phyloP scores from a whole-genome alignment of 805 yeast species.

The Kockiozyma suomiensis region DNA sequence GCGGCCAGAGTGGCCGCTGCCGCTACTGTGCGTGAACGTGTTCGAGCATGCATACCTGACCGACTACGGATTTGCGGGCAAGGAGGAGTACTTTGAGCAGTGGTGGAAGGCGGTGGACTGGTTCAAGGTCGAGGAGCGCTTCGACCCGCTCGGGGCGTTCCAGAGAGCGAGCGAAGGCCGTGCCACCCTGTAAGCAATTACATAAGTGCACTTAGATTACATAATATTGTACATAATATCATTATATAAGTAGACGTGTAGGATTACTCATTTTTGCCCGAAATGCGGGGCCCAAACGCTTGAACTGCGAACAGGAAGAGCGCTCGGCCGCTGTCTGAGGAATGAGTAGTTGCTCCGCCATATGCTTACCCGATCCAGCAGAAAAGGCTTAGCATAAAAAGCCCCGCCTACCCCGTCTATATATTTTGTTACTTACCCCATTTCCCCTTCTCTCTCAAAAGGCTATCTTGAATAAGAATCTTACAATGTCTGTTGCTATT shows the following conservation, averaged over 20 bases:
- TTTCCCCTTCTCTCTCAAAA: background rate
- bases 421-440: too few relatives aligned
- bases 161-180: background rate
- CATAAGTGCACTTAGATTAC: background rate
- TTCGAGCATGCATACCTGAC: constrained; percentile 89
- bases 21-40: constrained; percentile 73
- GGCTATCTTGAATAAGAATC: background rate
- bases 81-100: constrained; percentile 67
- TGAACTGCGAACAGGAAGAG: too few relatives aligned
- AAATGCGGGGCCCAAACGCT: too few relatives aligned
- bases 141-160: constrained; percentile 3
- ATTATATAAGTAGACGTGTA: too few relatives aligned
- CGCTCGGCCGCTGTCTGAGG: too few relatives aligned
- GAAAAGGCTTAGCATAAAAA: too few relatives aligned
- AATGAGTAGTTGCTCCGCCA: too few relatives aligned
- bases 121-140: constrained; percentile 43
- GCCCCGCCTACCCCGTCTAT: too few relatives aligned
- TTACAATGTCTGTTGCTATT: background rate
- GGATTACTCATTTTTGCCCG: background rate
- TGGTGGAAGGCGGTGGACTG: constrained; percentile 83
- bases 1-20: constrained; percentile 44
- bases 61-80: constrained; percentile 82
- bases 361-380: too few relatives aligned
- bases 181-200: background rate
- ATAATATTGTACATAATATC: background rate